A percentile compares a stretch with the other conserved stretches of the same genome.
Conservation (phyloP, 2,329 filamentous ascomycete genomes). For the Apiospora sp. region DNA sequence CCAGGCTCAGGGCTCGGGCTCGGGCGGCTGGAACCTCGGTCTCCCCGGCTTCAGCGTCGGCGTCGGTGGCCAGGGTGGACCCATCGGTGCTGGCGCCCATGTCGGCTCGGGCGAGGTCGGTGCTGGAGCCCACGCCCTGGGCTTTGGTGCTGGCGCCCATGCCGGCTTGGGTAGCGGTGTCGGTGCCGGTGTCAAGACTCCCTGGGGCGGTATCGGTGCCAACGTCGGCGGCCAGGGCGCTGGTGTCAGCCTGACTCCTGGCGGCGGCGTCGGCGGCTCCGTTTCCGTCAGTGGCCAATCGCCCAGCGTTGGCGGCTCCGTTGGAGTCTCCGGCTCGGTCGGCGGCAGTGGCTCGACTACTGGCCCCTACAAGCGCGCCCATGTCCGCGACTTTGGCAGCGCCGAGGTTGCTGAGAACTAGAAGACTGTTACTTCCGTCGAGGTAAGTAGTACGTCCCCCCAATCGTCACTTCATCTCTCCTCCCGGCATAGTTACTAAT, state of each 20-base stretch:
- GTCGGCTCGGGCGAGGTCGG: not conserved
- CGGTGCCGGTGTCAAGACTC: not conserved
- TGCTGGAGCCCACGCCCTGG: not conserved
- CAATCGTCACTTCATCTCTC: too few relatives aligned
- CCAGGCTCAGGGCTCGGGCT: not conserved
- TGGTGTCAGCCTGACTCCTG: too few relatives aligned
- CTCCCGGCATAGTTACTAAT: too few relatives aligned
- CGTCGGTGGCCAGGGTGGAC: too few relatives aligned
- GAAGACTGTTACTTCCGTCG: not conserved
- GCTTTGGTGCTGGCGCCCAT: not conserved
- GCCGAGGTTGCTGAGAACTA: not conserved
- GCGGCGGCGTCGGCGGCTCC: not conserved
- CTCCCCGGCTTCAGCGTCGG: too few relatives aligned
- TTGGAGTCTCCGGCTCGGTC: not conserved
- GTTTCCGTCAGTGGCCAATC: not conserved
- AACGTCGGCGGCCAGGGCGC: not conserved
- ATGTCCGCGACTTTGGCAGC: slow-evolving; percentile 6
- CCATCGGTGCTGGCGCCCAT: not conserved
- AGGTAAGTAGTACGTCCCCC: too few relatives aligned
- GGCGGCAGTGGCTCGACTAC: not conserved
- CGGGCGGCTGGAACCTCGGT: too few relatives aligned
- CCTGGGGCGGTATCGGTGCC: not conserved
- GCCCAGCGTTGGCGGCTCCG: not conserved
- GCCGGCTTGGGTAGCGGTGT: not conserved
- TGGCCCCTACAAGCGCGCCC: not conserved